A percentile compares a stretch with the other conserved stretches of the same genome.
Conservation (phyloP, 163 green algal genomes). For the Trebouxiophyceae sp. region DNA sequence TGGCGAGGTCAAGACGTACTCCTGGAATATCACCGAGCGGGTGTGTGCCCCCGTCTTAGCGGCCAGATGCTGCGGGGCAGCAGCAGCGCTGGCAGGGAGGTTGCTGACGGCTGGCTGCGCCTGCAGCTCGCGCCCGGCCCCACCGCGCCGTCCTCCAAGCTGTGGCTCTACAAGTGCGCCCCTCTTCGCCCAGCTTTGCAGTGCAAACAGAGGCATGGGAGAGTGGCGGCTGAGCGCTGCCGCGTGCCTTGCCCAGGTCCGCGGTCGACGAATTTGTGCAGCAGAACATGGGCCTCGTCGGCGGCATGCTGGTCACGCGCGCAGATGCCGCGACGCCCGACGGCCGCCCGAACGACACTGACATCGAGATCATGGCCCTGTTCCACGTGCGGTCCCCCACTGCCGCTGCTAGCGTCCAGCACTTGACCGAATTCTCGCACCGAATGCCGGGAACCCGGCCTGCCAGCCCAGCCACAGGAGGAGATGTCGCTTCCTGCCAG, state of each 20-base stretch:
- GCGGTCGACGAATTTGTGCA: constrained; percentile 14
- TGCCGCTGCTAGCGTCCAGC: too few relatives aligned
- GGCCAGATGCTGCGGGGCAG: not conserved
- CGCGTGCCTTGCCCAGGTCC: constrained; percentile 10
- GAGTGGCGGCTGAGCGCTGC: too few relatives aligned
- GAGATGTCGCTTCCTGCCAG: too few relatives aligned
- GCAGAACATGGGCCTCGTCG: constrained; percentile 19
- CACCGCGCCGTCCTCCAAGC: constrained; percentile 15
- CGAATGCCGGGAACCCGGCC: too few relatives aligned
- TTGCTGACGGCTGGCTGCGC: too few relatives aligned
- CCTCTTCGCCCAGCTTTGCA: too few relatives aligned
- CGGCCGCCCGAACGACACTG: not conserved
- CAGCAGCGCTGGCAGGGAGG: too few relatives aligned
- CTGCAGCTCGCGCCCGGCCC: constrained; percentile 5
- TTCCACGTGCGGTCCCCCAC: constrained; percentile 25
- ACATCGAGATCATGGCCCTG: constrained; percentile 12
- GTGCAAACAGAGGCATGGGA: too few relatives aligned
- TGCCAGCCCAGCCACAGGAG: too few relatives aligned
- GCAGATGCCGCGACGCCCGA: not conserved
- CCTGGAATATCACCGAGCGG: constrained; percentile 13
- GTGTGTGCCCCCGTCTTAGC: not conserved
- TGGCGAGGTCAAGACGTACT: constrained; percentile 9
- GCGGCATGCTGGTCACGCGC: constrained; percentile 15
- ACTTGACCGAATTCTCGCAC: too few relatives aligned
- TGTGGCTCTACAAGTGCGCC: constrained; percentile 29